Evolutionary conservation across 345 rosid genomes (phyloP), one percentile per base, ranked within the genome.

Genomic region (Lepidium sativum): DNA sequence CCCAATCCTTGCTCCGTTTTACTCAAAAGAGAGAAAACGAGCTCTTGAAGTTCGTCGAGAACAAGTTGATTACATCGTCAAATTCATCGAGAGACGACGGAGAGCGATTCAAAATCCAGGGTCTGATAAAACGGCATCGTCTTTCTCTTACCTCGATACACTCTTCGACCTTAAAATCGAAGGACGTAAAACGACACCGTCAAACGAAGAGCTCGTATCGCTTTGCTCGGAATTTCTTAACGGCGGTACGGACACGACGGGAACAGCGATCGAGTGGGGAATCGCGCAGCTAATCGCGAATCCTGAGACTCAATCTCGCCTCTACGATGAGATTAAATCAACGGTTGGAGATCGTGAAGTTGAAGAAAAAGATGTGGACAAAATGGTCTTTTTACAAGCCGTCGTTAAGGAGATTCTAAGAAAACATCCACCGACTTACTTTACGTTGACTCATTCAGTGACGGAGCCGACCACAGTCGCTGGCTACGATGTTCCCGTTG

Each of bases 201-300:
- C 88, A 1, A 66, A 78, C 35, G 77, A 78, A 23, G 98, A 92
- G 73, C 84, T 92, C 0, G 98, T 92, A 31, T 57, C 90, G 2
- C 91, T 92, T 1, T 83, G 88, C 67, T 92, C 97, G 0, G 97
- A 92, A 78, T 86, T 92, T 75, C 49, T 92, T 16, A 92, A 89
- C 68, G 98, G 97, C 0, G 96, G 96, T 8, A 86, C 98, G 0
- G 97, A 92, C 60, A 92, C 97, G 4, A 86, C 98, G 0, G 96
- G 80, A 3, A 86, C 97, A 2, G 97, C 91, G 1, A 43, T 84
- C 18, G 98, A 92, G 62, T 92, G 98, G 98, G 97, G 96, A 3
- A 82, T 89, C 0, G 98, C 91, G 15, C 82, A 82, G 77, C 72
- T 92, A 25, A 87, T 89, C 7, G 69, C 59, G 4, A 92, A 92